Conservation (phyloP, 1,284 basidiomycete genomes). For the Pholiota adiposa region DNA sequence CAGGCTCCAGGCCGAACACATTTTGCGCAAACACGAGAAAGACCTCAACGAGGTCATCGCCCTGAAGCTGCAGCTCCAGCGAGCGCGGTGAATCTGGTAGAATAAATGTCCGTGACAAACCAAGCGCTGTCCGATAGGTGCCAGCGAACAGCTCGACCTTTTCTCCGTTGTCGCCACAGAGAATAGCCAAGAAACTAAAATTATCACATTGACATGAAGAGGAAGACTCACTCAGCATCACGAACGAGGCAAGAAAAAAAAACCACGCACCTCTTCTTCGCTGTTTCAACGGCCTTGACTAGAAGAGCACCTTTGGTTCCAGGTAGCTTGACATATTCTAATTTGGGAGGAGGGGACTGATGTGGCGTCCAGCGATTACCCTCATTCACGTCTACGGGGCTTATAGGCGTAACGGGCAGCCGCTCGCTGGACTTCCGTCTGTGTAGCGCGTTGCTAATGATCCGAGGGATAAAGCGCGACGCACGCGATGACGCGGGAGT, state of each 20-base stretch:
- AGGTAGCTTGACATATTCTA: conserved; percentile 89
- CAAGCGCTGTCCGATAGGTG: conserved; percentile 79
- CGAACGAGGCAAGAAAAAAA: conserved; percentile 1
- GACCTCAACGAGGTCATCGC: conserved; percentile 87
- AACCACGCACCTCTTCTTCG: conserved; percentile 73
- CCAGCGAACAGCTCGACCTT: conserved; percentile 90
- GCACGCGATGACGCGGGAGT: conserved; percentile 42
- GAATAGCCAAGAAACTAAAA: conserved; percentile 80
- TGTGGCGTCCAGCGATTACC: conserved; percentile 40
- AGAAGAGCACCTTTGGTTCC: conserved; percentile 85
- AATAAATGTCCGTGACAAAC: conserved; percentile 84
- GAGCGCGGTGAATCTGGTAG: conserved; percentile 85
- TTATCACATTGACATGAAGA: neutral
- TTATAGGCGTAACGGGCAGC: conserved; percentile 34
- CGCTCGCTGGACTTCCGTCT: conserved; percentile 63
- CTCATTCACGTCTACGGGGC: conserved; percentile 36
- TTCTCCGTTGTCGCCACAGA: conserved; percentile 91
- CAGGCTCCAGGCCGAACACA: conserved; percentile 87
- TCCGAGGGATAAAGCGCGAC: conserved; percentile 70
- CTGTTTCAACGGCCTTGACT: conserved; percentile 85
- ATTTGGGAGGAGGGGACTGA: conserved; percentile 74
- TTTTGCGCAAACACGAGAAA: conserved; percentile 88
- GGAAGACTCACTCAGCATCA: neutral
- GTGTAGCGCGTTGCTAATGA: conserved; percentile 68
- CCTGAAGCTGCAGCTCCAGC: conserved; percentile 86